Base-by-base conservation (phyloP, 1,284 basidiomycete species). In the Pseudozyma pruni region DNA sequence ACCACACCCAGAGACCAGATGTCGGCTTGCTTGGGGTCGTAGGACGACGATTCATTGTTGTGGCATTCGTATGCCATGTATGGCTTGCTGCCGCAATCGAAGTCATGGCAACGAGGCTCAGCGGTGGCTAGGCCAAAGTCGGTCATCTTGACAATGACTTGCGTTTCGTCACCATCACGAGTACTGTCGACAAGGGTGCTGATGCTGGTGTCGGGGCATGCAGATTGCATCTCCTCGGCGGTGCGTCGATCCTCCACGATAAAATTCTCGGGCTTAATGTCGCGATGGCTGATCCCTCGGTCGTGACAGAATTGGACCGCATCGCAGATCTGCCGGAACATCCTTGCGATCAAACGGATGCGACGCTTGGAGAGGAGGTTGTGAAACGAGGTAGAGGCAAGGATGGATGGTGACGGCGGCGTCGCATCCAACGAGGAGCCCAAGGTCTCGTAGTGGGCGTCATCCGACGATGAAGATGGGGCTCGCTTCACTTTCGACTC, bases 41-140 rank as follows among this genome's bases (percentile, higher is more conserved):
- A 98, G 44, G 90, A 91, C 61, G 93, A 92, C 27, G 91, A 90
- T 72, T 95, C 86, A 84, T 98, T 97, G 87, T 98, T 98, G 83
- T 94, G 90, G 84, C 95, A 98, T 86, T 98, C 92, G 83, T 90
- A 98, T 77, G 93, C 94, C 95, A 98, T 98, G 85, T 98, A 98
- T 0, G 95, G 95, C 66, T 94, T 94, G 83, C 92, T 95, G 56
- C 95, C 95, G 84, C 96, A 98, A 83, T 98, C 94, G 87, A 98
- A 94, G 84, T 98, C 95, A 62, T 91, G 90, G 67, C 91, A 94
- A 60, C 91, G 89, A 63, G 88, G 84, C 76, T 97, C 93, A 11
- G 88, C 90, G 0, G 94, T 98, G 8, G 93, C 94, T 33, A 99
- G 85, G 34, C 95, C 95, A 86, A 98, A 99, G 84, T 99, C 95